Base-by-base conservation (phyloP, 2,329 filamentous ascomycete genomes). In the Penicillium sp. region DNA sequence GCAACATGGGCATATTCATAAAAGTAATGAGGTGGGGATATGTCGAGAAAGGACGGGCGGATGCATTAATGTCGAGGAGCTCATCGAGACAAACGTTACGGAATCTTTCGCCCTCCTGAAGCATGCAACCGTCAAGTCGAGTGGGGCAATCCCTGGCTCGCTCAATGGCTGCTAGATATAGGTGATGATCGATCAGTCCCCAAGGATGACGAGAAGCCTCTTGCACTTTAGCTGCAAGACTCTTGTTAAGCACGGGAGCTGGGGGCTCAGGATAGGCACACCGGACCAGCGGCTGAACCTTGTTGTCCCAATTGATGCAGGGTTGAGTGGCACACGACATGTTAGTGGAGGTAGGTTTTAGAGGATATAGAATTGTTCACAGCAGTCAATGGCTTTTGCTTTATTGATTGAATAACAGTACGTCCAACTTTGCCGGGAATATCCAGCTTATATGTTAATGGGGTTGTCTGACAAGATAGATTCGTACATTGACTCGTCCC, bases 151-250 rank as follows among this genome's bases (percentile, higher is more conserved):
- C 62, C 44, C 58, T 64, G 9, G 55, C 58, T 4, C 42, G 52
- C 42, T 74, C 71, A 26, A 68, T 56, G n/a, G 55, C 50, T 16
- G 58, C 58, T 11, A 74, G 65, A 44, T 72, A 73, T 16, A 74
- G 51, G 19, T 72, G 63, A 27, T 71, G 74, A 55, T 74, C 72
- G 9, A 73, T 54, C 14, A 71, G 59, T 10, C 65, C 61, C 69
- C 68, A 74, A 7, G 69, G 69, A 43, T 73, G 70, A 24, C 48
- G 29, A 14, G 54, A 50, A 14, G 19, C 21, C 9, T 35, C 46
- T n/a, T 50, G 47, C 3, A 55, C 37, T 24, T 29, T 37, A 16
- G 14, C 44, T 37, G 35, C 35, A 24, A 57, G 45, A 24, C 33
- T 45, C 49, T 42, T 46, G 10, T 35, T 9, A 13, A 27, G 26